Conservation (phyloP, 148 eudicot species). For the Rhododendron molle region DNA sequence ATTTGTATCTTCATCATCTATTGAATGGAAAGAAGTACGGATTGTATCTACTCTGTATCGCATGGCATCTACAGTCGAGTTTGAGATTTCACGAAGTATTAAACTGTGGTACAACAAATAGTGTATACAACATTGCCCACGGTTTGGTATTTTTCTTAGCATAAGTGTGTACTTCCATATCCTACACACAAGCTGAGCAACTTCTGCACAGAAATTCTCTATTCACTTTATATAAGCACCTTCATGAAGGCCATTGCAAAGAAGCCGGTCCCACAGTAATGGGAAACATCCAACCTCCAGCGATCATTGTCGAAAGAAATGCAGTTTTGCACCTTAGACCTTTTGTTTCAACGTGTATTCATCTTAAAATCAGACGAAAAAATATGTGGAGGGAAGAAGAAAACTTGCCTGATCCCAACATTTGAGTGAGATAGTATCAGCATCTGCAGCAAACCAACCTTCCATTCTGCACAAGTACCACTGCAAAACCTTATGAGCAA, state of each 20-base stretch:
- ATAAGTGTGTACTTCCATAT: not conserved
- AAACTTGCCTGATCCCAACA: slow-evolving; percentile 80
- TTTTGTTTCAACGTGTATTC: not conserved
- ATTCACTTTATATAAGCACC: not conserved
- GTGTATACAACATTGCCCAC: not conserved
- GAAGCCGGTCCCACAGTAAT: not conserved
- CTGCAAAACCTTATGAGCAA: slow-evolving; percentile 90
- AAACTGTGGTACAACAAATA: not conserved
- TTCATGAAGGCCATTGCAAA: not conserved
- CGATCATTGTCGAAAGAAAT: not conserved
- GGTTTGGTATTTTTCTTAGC: not conserved
- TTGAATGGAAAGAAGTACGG: not conserved
- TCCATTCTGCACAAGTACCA: slow-evolving; percentile 99
- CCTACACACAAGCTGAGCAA: not conserved
- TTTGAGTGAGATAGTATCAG: slow-evolving; percentile 88
- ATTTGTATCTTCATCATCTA: not conserved
- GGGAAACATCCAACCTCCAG: not conserved
- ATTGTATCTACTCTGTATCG: not conserved
- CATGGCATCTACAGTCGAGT: not conserved
- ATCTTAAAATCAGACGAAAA: not conserved
- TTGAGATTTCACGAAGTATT: not conserved
- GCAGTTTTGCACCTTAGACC: not conserved
- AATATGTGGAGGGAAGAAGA: not conserved
- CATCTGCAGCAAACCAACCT: slow-evolving; percentile 99
- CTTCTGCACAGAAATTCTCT: not conserved